These are phyloP conservation scores for Lasiodiplodia citricola DNA, from an alignment of 2,329 filamentous ascomycete species.

Conservation along the genomic window DNA sequence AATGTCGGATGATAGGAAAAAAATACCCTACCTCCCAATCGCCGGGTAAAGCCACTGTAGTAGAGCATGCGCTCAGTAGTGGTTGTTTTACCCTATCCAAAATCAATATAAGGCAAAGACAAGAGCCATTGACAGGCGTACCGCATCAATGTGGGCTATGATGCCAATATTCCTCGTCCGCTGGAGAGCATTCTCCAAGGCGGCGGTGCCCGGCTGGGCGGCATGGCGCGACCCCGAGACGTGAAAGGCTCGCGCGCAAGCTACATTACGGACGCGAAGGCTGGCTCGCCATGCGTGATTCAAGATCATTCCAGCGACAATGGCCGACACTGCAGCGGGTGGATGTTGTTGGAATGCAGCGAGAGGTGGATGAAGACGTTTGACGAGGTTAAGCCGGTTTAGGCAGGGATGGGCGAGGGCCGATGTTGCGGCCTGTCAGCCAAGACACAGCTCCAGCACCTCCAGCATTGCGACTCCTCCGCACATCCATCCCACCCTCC, in stretches of 20 bases:
- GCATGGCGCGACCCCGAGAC: conserved; percentile 3
- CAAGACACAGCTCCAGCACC: conserved; percentile 14
- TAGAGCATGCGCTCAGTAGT: conserved; percentile 99
- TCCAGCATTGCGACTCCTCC: conserved; percentile 6
- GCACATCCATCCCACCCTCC: conserved; percentile 5
- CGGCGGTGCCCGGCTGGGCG: conserved; percentile 29
- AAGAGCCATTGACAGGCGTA: conserved; percentile 41
- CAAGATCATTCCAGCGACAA: conserved; percentile 4
- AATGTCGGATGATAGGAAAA: neutral
- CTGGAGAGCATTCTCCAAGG: conserved; percentile 46
- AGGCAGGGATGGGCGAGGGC: conserved; percentile 16
- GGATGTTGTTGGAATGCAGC: neutral
- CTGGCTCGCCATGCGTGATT: conserved; percentile 20
- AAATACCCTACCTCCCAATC: conserved; percentile 69
- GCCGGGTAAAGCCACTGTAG: conserved; percentile 86
- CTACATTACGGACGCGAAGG: conserved; percentile 15
- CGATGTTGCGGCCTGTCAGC: conserved; percentile 17
- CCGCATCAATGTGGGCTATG: conserved; percentile 96
- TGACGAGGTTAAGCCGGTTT: conserved; percentile 14
- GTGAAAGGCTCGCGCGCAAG: conserved; percentile 4
- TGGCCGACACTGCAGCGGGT: neutral
- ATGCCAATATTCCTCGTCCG: conserved; percentile 95
- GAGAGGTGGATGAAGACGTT: conserved; percentile 12
- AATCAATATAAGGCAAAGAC: neutral
- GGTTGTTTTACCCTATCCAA: conserved; percentile 81